A percentile compares a stretch with the other conserved stretches of the same genome.
These are phyloP conservation scores for Orbilia oligospora DNA, from an alignment of 2,329 filamentous ascomycete species.

Conservation along the genomic window DNA sequence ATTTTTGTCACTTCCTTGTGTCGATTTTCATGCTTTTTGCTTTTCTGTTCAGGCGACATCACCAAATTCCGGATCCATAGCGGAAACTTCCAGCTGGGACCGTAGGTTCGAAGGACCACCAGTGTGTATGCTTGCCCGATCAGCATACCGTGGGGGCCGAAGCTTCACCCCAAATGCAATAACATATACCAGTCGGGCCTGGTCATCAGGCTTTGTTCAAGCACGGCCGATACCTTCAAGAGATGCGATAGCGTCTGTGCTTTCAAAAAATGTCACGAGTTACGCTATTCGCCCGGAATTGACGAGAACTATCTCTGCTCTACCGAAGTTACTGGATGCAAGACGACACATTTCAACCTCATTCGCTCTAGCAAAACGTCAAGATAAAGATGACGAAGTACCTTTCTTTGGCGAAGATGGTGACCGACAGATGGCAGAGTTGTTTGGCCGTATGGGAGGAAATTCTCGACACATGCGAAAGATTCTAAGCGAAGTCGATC, in stretches of 20 bases:
- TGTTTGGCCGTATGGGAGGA: constrained; percentile 42
- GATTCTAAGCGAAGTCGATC: constrained; percentile 40
- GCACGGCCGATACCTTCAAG: constrained; percentile 14
- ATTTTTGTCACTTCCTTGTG: neutral
- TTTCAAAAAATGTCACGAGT: neutral
- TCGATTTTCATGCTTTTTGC: constrained; percentile 14
- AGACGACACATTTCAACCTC: constrained; percentile 37
- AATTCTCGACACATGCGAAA: constrained; percentile 48
- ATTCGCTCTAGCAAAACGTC: neutral
- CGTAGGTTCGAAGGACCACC: constrained; percentile 1
- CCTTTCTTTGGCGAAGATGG: constrained; percentile 31
- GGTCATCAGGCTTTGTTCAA: constrained; percentile 10
- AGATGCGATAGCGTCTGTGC: constrained; percentile 2
- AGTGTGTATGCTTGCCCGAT: constrained; percentile 55
- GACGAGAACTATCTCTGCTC: neutral
- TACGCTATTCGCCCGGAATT: neutral
- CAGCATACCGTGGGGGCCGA: constrained; percentile 51
- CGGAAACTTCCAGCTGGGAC: constrained; percentile 20
- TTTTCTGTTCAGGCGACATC: constrained; percentile 13
- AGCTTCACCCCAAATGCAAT: constrained; percentile 48
- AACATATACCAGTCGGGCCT: constrained; percentile 20
- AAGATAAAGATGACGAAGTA: constrained; percentile 29
- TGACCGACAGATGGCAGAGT: constrained; percentile 32
- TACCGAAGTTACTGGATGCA: neutral
- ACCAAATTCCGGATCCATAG: constrained; percentile 16